Evolutionary conservation across 2,329 filamentous ascomycete genomes (phyloP).

Genomic region (Cordyceps cicadae): DNA sequence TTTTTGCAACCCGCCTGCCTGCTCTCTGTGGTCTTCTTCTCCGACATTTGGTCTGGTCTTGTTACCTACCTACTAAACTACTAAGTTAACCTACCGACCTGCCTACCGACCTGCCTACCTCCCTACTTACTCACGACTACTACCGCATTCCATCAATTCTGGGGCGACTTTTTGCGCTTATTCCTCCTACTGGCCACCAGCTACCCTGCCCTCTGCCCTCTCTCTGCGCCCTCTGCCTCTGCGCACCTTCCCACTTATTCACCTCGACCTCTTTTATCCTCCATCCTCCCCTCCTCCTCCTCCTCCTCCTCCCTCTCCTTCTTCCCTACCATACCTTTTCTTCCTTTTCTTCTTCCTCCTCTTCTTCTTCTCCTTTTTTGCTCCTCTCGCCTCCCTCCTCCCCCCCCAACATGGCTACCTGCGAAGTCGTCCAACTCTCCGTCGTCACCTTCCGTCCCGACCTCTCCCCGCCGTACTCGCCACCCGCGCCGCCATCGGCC

Average conservation of each 20-base stretch:
- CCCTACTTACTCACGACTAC: too few relatives aligned
- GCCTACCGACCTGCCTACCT: too few relatives aligned
- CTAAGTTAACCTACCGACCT: too few relatives aligned
- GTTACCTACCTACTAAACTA: not conserved
- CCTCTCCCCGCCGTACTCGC: constrained; percentile 16
- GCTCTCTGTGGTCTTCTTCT: not conserved
- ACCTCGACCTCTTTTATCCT: not conserved
- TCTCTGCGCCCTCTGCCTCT: not conserved
- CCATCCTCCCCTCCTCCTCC: not conserved
- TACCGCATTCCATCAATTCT: not conserved
- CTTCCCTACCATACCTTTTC: not conserved
- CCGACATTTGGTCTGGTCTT: not conserved
- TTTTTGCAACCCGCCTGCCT: not conserved
- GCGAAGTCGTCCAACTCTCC: constrained; percentile 23
- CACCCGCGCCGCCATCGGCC: constrained; percentile 20
- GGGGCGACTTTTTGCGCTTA: not conserved
- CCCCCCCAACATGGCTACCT: constrained; percentile 19
- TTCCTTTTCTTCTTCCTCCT: not conserved
- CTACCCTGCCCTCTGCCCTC: too few relatives aligned
- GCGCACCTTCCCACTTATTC: not conserved
- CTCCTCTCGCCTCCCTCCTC: not conserved
- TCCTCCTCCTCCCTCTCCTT: not conserved
- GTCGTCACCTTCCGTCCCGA: constrained; percentile 23
- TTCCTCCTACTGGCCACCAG: too few relatives aligned
- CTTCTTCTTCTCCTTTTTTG: not conserved